A percentile compares a stretch with the other conserved stretches of the same genome.
phyloP scores from a whole-genome alignment of 2,329 filamentous ascomycete genomes.

The Dactylellina parvicollis region DNA sequence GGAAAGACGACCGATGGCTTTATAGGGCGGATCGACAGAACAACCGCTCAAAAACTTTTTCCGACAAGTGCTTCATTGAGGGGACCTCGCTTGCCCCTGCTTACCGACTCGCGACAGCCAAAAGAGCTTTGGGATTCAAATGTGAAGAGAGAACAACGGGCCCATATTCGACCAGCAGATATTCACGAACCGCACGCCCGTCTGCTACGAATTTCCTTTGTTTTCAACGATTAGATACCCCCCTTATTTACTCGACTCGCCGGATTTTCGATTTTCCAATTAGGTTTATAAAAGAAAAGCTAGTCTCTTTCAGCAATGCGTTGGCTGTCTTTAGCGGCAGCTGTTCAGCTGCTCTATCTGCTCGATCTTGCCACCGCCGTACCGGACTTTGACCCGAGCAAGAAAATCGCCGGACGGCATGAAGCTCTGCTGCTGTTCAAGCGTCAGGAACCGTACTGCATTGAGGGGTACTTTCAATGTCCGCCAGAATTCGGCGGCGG shows the following conservation, averaged over 20 bases:
- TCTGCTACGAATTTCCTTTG: conserved; percentile 52
- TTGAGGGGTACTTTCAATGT: conserved; percentile 34
- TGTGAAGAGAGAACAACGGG: conserved; percentile 4
- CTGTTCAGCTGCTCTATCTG: conserved; percentile 46
- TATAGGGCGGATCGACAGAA: conserved; percentile 21
- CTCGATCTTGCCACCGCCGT: conserved; percentile 40
- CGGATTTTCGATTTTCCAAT: conserved; percentile 6
- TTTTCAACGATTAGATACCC: conserved; percentile 16
- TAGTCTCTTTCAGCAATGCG: too few relatives aligned
- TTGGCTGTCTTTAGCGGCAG: conserved; percentile 39
- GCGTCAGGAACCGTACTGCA: conserved; percentile 23
- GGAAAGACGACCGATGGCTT: neutral
- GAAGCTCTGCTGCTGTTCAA: conserved; percentile 50
- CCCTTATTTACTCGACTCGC: neutral
- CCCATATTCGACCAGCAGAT: conserved; percentile 2
- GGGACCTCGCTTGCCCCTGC: conserved; percentile 51
- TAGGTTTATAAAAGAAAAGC: neutral
- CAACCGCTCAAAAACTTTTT: too few relatives aligned
- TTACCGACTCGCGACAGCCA: conserved; percentile 53
- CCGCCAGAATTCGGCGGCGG: conserved; percentile 39
- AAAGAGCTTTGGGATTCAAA: neutral
- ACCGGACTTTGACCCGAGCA: conserved; percentile 17
- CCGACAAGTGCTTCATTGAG: conserved; percentile 26
- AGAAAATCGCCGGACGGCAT: conserved; percentile 23
- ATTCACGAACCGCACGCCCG: neutral